A percentile compares a stretch with the other conserved stretches of the same genome.
phyloP scores from a whole-genome alignment of 306 rosid species.

The Lathyrus aphaca region DNA sequence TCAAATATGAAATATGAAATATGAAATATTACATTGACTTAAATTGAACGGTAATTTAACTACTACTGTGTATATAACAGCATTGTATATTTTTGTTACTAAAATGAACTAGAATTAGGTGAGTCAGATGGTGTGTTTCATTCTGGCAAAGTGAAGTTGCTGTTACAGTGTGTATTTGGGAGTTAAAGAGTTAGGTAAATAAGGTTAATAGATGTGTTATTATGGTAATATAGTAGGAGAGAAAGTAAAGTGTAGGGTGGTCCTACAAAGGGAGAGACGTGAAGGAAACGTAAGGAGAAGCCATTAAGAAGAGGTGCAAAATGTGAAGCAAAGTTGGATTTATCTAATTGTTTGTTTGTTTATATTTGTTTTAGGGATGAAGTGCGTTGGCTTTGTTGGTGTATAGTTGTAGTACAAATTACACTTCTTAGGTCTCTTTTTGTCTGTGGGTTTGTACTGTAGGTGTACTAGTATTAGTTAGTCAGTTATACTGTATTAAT shows the following conservation, averaged over 20 bases:
- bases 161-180: neutral
- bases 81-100: no score
- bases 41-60: neutral
- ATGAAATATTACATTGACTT: neutral
- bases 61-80: neutral
- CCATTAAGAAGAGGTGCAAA: constrained; percentile 9
- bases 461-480: no score
- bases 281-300: constrained; percentile 39
- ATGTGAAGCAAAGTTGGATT: constrained; percentile 27
- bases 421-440: constrained; percentile 11
- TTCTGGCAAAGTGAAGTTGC: neutral
- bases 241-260: constrained; percentile 24
- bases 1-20: neutral
- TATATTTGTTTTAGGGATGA: constrained; percentile 8
- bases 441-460: neutral
- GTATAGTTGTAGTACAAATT: neutral
- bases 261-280: constrained; percentile 31
- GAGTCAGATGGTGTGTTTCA: constrained; percentile 24
- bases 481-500: no score
- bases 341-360: constrained; percentile 21
- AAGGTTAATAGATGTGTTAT: neutral
- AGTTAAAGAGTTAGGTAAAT: neutral
- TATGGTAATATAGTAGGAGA: neutral
- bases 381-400: constrained; percentile 33
- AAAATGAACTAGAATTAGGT: neutral